Evolutionary conservation across 208 protist species (phyloP), one percentile per base, ranked within the genome.

Genomic region (Lotmaria passim): DNA sequence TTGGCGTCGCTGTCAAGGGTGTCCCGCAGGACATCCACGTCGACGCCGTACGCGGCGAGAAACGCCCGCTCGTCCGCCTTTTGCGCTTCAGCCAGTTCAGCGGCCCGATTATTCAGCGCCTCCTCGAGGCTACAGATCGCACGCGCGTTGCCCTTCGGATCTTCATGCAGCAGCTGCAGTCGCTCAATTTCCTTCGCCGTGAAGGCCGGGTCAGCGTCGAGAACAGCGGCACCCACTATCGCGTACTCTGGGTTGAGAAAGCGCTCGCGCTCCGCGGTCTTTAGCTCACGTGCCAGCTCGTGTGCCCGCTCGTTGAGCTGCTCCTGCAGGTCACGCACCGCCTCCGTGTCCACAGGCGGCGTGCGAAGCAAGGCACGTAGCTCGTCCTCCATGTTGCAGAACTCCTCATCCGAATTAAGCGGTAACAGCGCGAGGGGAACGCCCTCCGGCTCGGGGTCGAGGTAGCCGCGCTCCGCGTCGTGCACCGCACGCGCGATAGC

Each of bases 401-500:
- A 93, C 36, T 62, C 41, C 7, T 69, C 81, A 51, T 94, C 82
- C 0, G 64, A 68, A 57, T 91, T 82, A 15, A 94, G 69, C 19
- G 83, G 77, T 38, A 91, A 48, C n/a, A 87, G 48, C 2, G 63
- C 78, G 2, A 89, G 67, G 1, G 85, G 86, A 0, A 91, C 63
- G 23, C 66, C 65, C 21, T 80, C 79, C 8, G 80, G 82, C 0
- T 70, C 59, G 0, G 33, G 58, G 60, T 90, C 72, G 21, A 92
- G 84, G 39, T 81, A 92, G 31, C 15, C 31, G 0, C 89, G 81
- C 69, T 92, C 86, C 36, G 70, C 59, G 3, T 51, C 79, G 67
- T 90, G 86, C 71, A 90, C 82, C 14, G 50, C 62, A 5, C 61
- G 58, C 11, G 89, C 89, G 14, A 94, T 43, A 23, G 79, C 76